phyloP scores from a whole-genome alignment of 208 protist genomes.

The Crithidia bombi region DNA sequence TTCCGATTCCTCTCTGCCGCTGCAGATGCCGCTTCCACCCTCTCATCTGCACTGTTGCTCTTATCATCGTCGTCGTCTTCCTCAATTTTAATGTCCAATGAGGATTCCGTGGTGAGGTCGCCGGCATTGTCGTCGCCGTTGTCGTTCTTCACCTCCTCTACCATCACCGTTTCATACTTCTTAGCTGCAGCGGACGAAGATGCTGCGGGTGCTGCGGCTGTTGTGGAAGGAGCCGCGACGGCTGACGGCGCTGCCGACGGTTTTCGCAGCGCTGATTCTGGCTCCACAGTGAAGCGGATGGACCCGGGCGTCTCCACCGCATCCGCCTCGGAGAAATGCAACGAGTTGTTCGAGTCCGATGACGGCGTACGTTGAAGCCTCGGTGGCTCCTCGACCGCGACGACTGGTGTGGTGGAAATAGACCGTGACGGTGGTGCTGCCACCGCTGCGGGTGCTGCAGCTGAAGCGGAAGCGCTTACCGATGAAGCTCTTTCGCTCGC shows the following conservation, averaged over 20 bases:
- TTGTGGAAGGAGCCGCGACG: background rate
- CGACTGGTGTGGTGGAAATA: too few species aligned
- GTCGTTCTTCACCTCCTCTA: background rate
- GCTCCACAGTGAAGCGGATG: conserved; percentile 5
- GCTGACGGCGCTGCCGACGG: background rate
- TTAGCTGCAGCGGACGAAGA: background rate
- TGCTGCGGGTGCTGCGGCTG: background rate
- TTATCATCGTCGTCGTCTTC: conserved; percentile 6
- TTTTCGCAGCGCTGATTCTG: conserved; percentile 7
- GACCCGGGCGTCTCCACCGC: conserved; percentile 17
- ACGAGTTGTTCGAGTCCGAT: conserved; percentile 6
- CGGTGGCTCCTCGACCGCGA: background rate
- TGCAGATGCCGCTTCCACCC: background rate
- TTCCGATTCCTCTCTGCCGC: background rate
- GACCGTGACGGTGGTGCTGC: background rate
- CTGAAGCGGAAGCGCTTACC: background rate
- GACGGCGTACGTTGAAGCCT: background rate
- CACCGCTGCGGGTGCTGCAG: background rate
- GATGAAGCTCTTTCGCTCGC: background rate
- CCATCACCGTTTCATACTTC: background rate
- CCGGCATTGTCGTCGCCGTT: background rate
- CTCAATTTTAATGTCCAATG: conserved; percentile 17
- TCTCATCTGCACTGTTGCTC: too few species aligned
- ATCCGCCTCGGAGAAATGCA: conserved; percentile 12
- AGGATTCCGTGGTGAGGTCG: conserved; percentile 13